phyloP scores from a whole-genome alignment of 192 early-diverging fungal genomes.

The Dispira simplex region DNA sequence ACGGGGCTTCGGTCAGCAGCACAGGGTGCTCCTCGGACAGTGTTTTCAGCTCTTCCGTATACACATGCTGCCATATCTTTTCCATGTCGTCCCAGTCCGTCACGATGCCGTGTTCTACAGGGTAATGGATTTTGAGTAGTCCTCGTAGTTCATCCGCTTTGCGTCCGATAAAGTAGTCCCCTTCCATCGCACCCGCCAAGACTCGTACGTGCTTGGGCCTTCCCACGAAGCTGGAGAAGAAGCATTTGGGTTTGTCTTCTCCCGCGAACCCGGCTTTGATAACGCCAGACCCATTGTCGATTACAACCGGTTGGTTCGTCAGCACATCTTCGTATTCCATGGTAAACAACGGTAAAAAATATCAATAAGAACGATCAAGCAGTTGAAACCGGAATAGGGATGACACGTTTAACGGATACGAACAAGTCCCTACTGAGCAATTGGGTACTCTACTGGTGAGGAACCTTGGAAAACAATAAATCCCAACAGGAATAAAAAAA shows the following conservation, averaged over 20 bases:
- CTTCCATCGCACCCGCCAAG: conserved; percentile 97
- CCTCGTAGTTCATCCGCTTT: conserved; percentile 94
- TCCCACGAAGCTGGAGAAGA: conserved; percentile 88
- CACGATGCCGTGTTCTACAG: conserved; percentile 94
- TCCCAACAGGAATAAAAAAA: too few relatives aligned
- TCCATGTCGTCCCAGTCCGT: conserved; percentile 99
- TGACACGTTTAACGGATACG: too few relatives aligned
- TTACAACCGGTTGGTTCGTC: conserved; percentile 96
- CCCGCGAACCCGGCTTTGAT: conserved; percentile 99
- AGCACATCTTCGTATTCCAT: conserved; percentile 87
- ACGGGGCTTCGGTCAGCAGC: conserved; percentile 89
- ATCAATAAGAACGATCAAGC: too few relatives aligned
- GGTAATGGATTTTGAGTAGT: conserved; percentile 86
- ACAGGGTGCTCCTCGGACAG: conserved; percentile 97
- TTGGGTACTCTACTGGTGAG: too few relatives aligned
- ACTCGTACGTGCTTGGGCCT: conserved; percentile 90
- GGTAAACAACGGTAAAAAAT: background rate
- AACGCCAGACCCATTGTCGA: conserved; percentile 98
- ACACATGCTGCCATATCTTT: conserved; percentile 93
- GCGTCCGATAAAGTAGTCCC: conserved; percentile 86
- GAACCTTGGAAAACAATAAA: too few relatives aligned
- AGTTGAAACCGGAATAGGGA: too few relatives aligned
- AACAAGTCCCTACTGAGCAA: too few relatives aligned
- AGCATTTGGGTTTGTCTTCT: conserved; percentile 92
- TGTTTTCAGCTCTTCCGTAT: conserved; percentile 92